Evolutionary conservation across 1,284 basidiomycete genomes (phyloP), one percentile per base, ranked within the genome.

Genomic region (Boletus semigastroideus): DNA sequence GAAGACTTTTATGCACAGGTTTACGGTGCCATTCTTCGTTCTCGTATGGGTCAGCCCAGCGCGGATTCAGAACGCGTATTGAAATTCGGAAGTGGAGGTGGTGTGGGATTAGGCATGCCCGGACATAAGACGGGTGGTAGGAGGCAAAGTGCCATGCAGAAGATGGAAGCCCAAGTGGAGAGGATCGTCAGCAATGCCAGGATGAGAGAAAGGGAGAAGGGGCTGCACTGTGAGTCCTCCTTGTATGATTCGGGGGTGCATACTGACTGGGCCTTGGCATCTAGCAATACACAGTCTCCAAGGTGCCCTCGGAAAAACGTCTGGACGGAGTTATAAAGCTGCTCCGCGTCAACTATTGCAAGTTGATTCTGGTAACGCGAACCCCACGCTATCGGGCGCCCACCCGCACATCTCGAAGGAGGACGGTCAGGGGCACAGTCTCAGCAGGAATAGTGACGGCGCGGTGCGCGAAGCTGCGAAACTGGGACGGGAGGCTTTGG

Each of bases 1-100:
- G 95, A 98, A 59, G 97, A 99, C 69, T 99, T 98, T 68, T 99
- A 99, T 66, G 96, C 94, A 8, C 96, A 99, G 72, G 94, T 98
- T 17, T 96, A 91, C 68, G 87, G 90, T 45, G 91, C 92, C 2
- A 81, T 94, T 52, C 66, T 90, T 53, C 83, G 90, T 44, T 86
- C 87, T 31, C 83, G 90, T 44, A 75, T 90, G 74, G 89, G 91
- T 42, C 81, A 82, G 50, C 73, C 76, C 1, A 54, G 59, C 6
- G 53, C 62, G 1, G 78, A 82, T 37, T 86, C 89, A 46, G 87
- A 90, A 37, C 82, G 87, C 9, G 88, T 94, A 6, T 73, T 94
- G 46, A 90, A 91, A 64, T 90, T 94, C 57, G 86, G 86, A 34
- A 84, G 88, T 16, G 92, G 92, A 30, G 84, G 94, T 39, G 91